These are phyloP conservation scores for Eleusine coracana DNA, from an alignment of 176 grass and related monocot genomes.

Conservation along the genomic window DNA sequence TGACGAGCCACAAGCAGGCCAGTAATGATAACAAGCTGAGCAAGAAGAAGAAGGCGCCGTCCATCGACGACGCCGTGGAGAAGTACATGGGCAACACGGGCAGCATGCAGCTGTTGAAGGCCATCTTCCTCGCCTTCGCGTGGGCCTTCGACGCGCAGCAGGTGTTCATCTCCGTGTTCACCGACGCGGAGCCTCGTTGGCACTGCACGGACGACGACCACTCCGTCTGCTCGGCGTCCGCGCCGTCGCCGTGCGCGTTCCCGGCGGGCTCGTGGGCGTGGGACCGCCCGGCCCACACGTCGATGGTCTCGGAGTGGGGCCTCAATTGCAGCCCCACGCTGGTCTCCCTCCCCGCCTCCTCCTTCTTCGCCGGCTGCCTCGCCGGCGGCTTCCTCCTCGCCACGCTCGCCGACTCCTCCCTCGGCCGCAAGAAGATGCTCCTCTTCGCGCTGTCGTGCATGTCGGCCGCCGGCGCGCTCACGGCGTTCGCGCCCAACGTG, in stretches of 20 bases:
- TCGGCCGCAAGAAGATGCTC: constrained; percentile 84
- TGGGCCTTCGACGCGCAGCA: constrained; percentile 96
- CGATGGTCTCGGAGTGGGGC: constrained; percentile 77
- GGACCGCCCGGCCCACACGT: constrained; percentile 48
- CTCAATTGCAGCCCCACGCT: constrained; percentile 75
- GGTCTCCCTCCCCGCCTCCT: constrained; percentile 72
- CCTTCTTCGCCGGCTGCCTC: constrained; percentile 83
- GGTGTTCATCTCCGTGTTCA: constrained; percentile 93
- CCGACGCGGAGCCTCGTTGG: constrained; percentile 79
- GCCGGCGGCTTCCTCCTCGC: constrained; percentile 74
- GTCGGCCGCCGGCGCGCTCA: constrained; percentile 67
- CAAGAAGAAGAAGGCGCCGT: constrained; percentile 22
- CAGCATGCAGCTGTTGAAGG: constrained; percentile 57
- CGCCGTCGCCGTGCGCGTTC: constrained; percentile 56
- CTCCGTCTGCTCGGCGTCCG: constrained; percentile 39
- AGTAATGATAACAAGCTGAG: not conserved
- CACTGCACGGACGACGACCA: constrained; percentile 44
- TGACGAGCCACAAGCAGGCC: constrained; percentile 25
- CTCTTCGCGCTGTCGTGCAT: constrained; percentile 51
- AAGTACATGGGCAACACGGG: constrained; percentile 59
- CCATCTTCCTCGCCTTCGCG: constrained; percentile 61
- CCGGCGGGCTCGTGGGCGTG: constrained; percentile 60
- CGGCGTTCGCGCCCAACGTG: constrained; percentile 68
- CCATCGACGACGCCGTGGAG: constrained; percentile 74
- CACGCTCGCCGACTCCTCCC: constrained; percentile 74